Base-by-base conservation (phyloP, 371 early-diverging fungal species). In the Mortierella sp. region DNA sequence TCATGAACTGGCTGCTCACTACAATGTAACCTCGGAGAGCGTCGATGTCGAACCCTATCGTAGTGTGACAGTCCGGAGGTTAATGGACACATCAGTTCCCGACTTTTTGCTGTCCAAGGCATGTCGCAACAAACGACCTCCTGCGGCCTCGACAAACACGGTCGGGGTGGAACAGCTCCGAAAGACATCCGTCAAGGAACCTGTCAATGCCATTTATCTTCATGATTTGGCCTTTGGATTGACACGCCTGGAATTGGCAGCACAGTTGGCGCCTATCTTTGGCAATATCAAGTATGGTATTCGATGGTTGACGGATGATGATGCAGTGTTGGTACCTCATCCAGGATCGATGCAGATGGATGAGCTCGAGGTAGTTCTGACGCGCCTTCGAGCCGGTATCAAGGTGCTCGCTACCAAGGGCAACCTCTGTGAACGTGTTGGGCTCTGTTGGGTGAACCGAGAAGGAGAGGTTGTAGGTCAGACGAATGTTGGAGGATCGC, bases 41-140 rank as follows among this genome's bases (percentile, higher is more conserved):
- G 83, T 92, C 15, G 94, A 94, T 77, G 84, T 84, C 15, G 94
- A 93, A 73, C 94, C 94, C 0, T 81, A 87, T 44, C 86, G 94
- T 37, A 91, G 88, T 37, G 90, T 93, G 7, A 79, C 90, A 29
- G 66, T 94, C 70, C 88, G 87, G 28, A 82, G 92, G 80, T 75
- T 81, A 11, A 66, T 75, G 56, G 82, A 58, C 51, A 68, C 76
- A 4, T 69, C 83, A 12, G 80, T 84, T 1, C 83, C 85, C 11
- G 87, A 80, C 14, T 57, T 81, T 43, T 60, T 72, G 19, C 64
- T 62, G 7, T 70, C 81, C 12, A 64, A 73, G 47, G 70, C 76
- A 0, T 66, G 74, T 46, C 76, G 74, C 29, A 64, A 75, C 37
- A 77, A 77, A 43, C 70, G 73, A 7, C 37, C 61, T 5, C n/a